Conservation (phyloP, 2,329 filamentous ascomycete species). For the Ceratocystis destructans region DNA sequence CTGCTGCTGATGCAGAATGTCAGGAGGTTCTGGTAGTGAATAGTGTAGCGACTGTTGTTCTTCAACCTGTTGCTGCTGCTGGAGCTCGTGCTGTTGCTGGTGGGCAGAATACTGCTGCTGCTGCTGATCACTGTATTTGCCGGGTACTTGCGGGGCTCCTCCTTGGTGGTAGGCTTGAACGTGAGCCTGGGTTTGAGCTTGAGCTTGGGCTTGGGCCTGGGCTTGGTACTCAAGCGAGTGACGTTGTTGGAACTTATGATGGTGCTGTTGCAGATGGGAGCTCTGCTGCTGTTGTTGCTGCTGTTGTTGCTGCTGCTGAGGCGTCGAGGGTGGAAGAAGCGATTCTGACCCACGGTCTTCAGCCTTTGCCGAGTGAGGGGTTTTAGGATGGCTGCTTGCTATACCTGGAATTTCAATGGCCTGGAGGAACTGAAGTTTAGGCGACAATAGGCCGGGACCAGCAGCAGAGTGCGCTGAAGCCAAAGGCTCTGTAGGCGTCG, state of each 20-base stretch:
- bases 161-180: constrained; percentile 9
- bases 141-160: constrained; percentile 8
- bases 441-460: constrained; percentile 19
- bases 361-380: constrained; percentile 2
- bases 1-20: neutral
- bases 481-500: neutral
- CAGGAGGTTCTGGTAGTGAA: constrained; percentile 3
- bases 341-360: neutral
- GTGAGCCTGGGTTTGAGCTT: constrained; percentile 10
- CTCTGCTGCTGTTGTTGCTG: constrained; percentile 20
- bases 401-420: neutral
- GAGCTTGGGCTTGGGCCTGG: constrained; percentile 12
- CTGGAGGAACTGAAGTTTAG: constrained; percentile 2
- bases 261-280: constrained; percentile 22
- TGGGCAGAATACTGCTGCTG: constrained; percentile 22
- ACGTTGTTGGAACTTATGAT: constrained; percentile 22
- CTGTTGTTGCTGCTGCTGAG: constrained; percentile 1
- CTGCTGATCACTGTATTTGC: constrained; percentile 1
- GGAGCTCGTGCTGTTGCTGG: constrained; percentile 23
- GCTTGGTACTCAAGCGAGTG: constrained; percentile 15
- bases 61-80: constrained; percentile 21
- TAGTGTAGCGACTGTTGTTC: constrained; percentile 21
- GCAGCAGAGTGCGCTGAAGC: neutral
- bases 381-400: constrained; percentile 17
- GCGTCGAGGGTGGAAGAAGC: constrained; percentile 3